phyloP scores from a whole-genome alignment of 257 asterid species.

The Solanum gracilifrons region DNA sequence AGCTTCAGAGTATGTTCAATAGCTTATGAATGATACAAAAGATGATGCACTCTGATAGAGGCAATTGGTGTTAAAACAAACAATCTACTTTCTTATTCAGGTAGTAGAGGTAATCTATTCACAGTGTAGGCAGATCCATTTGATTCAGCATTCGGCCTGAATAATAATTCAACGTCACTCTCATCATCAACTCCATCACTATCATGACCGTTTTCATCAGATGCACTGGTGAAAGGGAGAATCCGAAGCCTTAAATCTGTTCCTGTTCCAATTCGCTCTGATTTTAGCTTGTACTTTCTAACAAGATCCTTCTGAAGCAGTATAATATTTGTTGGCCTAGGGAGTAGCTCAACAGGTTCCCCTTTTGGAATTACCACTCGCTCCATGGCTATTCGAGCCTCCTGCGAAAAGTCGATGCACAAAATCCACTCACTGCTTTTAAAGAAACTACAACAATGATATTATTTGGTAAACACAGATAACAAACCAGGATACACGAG shows the following conservation, averaged over 20 bases:
- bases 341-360: constrained; percentile 73
- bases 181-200: constrained; percentile 27
- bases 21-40: background rate
- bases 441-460: background rate
- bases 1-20: background rate
- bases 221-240: constrained; percentile 39
- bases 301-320: constrained; percentile 85
- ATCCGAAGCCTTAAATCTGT: constrained; percentile 46
- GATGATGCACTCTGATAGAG: background rate
- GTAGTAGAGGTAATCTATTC: constrained; percentile 67
- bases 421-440: background rate
- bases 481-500: background rate
- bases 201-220: constrained; percentile 25
- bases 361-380: constrained; percentile 78
- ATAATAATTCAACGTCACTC: constrained; percentile 13
- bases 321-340: constrained; percentile 55
- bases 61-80: background rate
- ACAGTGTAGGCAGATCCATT: constrained; percentile 48
- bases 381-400: constrained; percentile 83
- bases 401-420: constrained; percentile 29
- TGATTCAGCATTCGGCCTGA: constrained; percentile 20
- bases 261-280: constrained; percentile 67
- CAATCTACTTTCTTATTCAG: constrained; percentile 29
- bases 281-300: constrained; percentile 62
- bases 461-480: background rate